phyloP scores from a whole-genome alignment of 768 basidiomycete species.

The Suillus sp. region DNA sequence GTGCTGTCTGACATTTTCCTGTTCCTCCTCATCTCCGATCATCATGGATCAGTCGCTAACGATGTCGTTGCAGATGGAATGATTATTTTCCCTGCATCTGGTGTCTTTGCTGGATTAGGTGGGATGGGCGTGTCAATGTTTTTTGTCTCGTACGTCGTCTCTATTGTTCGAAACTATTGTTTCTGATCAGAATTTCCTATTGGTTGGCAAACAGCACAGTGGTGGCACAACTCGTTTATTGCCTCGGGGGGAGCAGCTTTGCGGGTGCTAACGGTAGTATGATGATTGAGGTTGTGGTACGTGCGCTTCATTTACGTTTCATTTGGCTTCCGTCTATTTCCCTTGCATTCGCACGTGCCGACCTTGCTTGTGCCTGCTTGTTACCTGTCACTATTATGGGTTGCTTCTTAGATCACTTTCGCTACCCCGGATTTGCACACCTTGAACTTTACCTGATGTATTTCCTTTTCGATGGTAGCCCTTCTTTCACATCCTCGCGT shows the following conservation, averaged over 20 bases:
- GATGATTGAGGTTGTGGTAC: conserved; percentile 98
- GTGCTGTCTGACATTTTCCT: background rate
- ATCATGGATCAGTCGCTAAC: conserved; percentile 2
- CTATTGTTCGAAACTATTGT: background rate
- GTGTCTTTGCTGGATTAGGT: conserved; percentile 79
- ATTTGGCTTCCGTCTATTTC: background rate
- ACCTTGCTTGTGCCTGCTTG: conserved; percentile 9
- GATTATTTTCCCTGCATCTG: conserved; percentile 89
- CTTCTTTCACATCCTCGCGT: conserved; percentile 93
- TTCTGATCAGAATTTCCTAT: background rate
- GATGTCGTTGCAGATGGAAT: conserved; percentile 67
- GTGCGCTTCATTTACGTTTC: conserved; percentile 32
- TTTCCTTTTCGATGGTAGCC: conserved; percentile 50
- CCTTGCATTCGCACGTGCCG: conserved; percentile 5
- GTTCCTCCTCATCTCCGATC: conserved; percentile 2
- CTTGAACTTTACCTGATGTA: conserved; percentile 3
- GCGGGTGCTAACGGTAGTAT: conserved; percentile 90
- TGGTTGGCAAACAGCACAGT: conserved; percentile 51
- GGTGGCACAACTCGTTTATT: conserved; percentile 82
- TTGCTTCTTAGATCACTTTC: background rate
- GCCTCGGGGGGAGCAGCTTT: conserved; percentile 86
- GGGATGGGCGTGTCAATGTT: conserved; percentile 95
- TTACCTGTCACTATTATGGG: background rate
- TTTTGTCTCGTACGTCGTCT: conserved; percentile 67
- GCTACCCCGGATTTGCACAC: conserved; percentile 8